phyloP scores from a whole-genome alignment of 2,329 filamentous ascomycete species.

The Apiospora malaysiana region DNA sequence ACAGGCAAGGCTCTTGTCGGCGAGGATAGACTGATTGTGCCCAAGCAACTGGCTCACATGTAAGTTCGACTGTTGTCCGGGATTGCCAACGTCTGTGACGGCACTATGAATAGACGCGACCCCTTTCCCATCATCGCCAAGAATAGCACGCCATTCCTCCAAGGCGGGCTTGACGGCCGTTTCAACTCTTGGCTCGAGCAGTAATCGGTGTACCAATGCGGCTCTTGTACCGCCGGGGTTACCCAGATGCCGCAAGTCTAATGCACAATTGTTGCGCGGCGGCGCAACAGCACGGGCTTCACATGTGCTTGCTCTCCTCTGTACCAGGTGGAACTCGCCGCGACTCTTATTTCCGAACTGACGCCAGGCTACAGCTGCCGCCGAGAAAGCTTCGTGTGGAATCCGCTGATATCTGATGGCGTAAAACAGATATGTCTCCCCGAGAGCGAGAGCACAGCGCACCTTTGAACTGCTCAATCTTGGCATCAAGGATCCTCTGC shows the following conservation, averaged over 20 bases:
- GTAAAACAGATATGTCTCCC: constrained; percentile 75
- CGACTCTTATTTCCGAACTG: background rate
- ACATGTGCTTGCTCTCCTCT: background rate
- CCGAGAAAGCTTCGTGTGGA: constrained; percentile 7
- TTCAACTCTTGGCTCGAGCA: background rate
- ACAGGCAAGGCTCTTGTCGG: constrained; percentile 88
- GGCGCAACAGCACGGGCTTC: too few relatives aligned
- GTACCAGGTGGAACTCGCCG: background rate
- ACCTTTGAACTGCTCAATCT: constrained; percentile 90
- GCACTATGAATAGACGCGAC: background rate
- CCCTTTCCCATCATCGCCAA: background rate
- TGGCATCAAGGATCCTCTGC: constrained; percentile 70
- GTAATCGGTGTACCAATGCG: background rate
- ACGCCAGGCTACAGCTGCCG: background rate
- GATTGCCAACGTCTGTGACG: too few relatives aligned
- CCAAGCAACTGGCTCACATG: constrained; percentile 82
- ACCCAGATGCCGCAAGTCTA: background rate
- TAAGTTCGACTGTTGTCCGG: constrained; percentile 47
- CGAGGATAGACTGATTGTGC: constrained; percentile 82
- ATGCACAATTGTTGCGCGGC: background rate
- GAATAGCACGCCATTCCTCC: constrained; percentile 14
- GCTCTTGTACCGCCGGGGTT: background rate
- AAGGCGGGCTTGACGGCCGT: background rate
- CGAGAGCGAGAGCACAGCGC: constrained; percentile 80
- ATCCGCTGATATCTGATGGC: background rate